A percentile compares a stretch with the other conserved stretches of the same genome.
Conservation (phyloP, 768 basidiomycete species). For the Mycena albidolilacea region DNA sequence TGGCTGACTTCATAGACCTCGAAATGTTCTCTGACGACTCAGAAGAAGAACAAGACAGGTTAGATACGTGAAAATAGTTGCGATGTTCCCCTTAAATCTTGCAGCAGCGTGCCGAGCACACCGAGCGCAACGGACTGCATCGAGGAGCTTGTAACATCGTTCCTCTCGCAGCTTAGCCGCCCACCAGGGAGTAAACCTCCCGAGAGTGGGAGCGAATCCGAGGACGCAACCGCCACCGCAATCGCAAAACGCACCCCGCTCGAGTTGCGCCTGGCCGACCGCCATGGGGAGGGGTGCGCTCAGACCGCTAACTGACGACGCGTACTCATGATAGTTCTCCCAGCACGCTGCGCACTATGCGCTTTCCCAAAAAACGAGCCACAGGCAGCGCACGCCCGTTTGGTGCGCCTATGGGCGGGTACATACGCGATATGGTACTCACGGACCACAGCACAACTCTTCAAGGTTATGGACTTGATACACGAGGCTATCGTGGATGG, state of each 20-base stretch:
- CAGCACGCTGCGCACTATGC: constrained; percentile 28
- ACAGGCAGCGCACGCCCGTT: constrained; percentile 57
- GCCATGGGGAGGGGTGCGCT: constrained; percentile 25
- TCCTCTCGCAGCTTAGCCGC: constrained; percentile 32
- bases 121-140: constrained; percentile 32
- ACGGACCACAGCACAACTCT: constrained; percentile 71
- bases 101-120: neutral
- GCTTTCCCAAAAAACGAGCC: constrained; percentile 55
- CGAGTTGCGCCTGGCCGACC: constrained; percentile 31
- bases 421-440: neutral
- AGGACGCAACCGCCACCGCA: neutral
- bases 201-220: constrained; percentile 6
- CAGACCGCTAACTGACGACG: neutral
- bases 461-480: constrained; percentile 76
- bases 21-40: constrained; percentile 16
- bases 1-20: neutral
- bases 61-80: neutral
- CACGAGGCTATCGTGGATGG: constrained; percentile 74
- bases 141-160: constrained; percentile 38
- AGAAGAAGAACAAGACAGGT: constrained; percentile 11
- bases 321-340: neutral
- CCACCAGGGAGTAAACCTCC: neutral
- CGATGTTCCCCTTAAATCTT: neutral
- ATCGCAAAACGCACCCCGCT: constrained; percentile 16
- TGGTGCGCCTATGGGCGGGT: constrained; percentile 48